A percentile compares a stretch with the other conserved stretches of the same genome.
phyloP scores from a whole-genome alignment of 139 green algal genomes.

The Ettlia oleoabundans region DNA sequence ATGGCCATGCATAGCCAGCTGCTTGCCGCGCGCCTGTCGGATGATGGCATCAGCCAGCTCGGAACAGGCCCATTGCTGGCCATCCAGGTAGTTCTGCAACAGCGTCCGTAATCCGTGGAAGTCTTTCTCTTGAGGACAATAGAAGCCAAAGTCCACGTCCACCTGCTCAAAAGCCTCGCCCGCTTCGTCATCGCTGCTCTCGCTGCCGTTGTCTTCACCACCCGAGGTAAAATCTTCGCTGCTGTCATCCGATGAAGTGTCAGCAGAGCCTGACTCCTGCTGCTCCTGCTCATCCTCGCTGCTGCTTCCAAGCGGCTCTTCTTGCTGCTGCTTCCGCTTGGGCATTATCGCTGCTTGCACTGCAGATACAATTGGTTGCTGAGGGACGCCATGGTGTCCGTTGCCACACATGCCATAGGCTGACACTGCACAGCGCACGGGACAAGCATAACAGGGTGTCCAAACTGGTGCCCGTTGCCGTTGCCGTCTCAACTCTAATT shows the following conservation, averaged over 20 bases:
- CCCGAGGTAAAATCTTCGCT: slow-evolving; percentile 1
- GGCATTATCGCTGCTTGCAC: too few relatives aligned
- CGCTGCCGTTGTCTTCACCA: background rate
- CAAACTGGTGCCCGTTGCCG: too few relatives aligned
- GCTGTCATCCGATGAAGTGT: slow-evolving; percentile 20
- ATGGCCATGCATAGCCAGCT: background rate
- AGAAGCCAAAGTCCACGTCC: slow-evolving; percentile 91
- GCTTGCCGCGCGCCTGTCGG: slow-evolving; percentile 47
- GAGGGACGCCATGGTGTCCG: too few relatives aligned
- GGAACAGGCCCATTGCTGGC: slow-evolving; percentile 64
- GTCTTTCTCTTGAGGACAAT: slow-evolving; percentile 82
- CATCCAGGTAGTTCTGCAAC: slow-evolving; percentile 83
- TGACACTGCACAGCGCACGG: too few relatives aligned
- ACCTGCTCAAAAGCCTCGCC: slow-evolving; percentile 56
- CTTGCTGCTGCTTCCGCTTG: slow-evolving; percentile 9
- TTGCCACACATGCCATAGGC: too few relatives aligned
- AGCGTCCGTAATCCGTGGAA: slow-evolving; percentile 88
- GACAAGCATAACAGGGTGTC: too few relatives aligned
- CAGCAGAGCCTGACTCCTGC: background rate
- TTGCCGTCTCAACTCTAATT: too few relatives aligned
- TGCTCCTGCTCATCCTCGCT: background rate
- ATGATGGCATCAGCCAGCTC: slow-evolving; percentile 84
- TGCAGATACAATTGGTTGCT: too few relatives aligned
- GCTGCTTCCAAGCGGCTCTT: background rate
- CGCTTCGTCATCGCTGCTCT: slow-evolving; percentile 45